phyloP scores from a whole-genome alignment of 106 monocot genomes.

The Acorus gramineus region DNA sequence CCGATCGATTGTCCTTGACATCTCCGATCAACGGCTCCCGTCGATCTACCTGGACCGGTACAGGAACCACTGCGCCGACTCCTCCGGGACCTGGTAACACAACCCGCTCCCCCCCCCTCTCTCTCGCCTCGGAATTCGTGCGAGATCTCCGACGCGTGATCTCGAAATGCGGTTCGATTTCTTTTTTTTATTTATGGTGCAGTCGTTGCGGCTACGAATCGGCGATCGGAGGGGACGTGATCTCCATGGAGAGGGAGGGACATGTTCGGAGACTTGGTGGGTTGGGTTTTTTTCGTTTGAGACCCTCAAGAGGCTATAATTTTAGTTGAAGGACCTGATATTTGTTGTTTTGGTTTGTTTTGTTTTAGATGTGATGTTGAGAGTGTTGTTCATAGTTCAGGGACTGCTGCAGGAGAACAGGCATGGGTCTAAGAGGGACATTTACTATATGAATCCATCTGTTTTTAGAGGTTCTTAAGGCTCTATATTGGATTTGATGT shows the following conservation, averaged over 20 bases:
- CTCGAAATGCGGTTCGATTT: neutral
- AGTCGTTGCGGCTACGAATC: conserved; percentile 39
- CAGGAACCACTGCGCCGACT: conserved; percentile 42
- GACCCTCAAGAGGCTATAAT: no score
- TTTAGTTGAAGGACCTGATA: neutral
- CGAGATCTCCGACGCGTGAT: neutral
- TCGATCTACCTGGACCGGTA: conserved; percentile 35
- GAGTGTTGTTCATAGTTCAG: conserved; percentile 63
- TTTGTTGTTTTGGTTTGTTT: neutral
- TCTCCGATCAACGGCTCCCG: conserved; percentile 22
- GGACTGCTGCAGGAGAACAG: conserved; percentile 70
- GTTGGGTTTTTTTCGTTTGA: neutral
- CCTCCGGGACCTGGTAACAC: conserved; percentile 31
- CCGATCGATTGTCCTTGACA: conserved; percentile 23
- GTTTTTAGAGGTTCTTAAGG: conserved; percentile 47
- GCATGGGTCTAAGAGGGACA: conserved; percentile 81
- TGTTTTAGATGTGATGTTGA: conserved; percentile 63
- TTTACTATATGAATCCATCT: conserved; percentile 82
- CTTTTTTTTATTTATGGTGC: neutral
- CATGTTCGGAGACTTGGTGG: conserved; percentile 44
- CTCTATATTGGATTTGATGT: neutral
- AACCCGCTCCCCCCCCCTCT: neutral
- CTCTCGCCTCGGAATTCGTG: neutral
- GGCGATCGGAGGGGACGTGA: conserved; percentile 29
- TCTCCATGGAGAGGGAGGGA: conserved; percentile 35